Evolutionary conservation across 352 stramenopile species (phyloP).

Genomic region (Globisporangium yorkense): DNA sequence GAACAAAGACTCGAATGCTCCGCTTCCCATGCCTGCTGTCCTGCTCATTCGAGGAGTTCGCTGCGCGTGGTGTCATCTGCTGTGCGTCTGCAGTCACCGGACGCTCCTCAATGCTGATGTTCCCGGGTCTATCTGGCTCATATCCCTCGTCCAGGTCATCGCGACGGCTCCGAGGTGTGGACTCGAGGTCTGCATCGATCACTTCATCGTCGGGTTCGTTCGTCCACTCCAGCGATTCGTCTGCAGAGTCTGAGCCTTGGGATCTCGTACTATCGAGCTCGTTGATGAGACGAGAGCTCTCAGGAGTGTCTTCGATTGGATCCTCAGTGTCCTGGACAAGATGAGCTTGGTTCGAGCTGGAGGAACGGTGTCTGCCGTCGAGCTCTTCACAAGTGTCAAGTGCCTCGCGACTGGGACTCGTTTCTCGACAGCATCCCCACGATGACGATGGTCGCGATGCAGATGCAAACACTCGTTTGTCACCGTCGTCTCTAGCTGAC

Average conservation of each 20-base stretch:
- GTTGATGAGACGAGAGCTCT: not conserved
- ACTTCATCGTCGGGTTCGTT: not conserved
- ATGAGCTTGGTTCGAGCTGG: not conserved
- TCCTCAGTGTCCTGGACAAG: not conserved
- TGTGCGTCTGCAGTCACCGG: not conserved
- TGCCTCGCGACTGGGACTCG: no score
- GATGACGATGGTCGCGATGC: not conserved
- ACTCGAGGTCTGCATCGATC: not conserved
- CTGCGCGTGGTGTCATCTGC: not conserved
- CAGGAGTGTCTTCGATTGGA: not conserved
- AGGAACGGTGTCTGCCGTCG: not conserved
- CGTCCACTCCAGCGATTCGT: not conserved
- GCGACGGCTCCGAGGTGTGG: not conserved
- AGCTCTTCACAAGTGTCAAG: not conserved
- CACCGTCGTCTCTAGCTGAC: not conserved
- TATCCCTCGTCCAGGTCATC: not conserved
- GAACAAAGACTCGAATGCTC: constrained; percentile 63
- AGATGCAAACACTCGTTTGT: not conserved
- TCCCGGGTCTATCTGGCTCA: not conserved
- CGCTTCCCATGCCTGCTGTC: constrained; percentile 7
- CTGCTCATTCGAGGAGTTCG: not conserved
- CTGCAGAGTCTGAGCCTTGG: not conserved
- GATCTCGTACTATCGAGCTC: not conserved
- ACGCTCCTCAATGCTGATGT: not conserved
- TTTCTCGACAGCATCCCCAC: not conserved